These are phyloP conservation scores for Juncus inflexus DNA, from an alignment of 176 grass and related monocot species.

Conservation along the genomic window DNA sequence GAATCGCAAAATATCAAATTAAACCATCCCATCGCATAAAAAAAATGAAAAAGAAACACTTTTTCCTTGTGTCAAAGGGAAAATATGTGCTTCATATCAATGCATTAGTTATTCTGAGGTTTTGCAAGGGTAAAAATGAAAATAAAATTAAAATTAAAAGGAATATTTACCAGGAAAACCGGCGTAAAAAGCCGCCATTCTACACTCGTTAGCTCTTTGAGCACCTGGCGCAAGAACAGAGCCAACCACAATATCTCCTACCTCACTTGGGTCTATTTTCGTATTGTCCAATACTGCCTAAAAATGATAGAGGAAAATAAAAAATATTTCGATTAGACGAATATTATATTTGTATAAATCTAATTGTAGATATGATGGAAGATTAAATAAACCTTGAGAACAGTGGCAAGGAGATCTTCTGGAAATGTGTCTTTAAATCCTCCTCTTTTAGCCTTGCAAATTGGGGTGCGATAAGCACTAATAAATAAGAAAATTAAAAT, in stretches of 20 bases:
- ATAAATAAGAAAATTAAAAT: background rate
- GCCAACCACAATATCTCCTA: conserved; percentile 89
- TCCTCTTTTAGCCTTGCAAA: conserved; percentile 90
- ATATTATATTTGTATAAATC: no score
- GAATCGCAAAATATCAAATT: no score
- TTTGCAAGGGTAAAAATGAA: no score
- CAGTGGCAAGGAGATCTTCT: conserved; percentile 80
- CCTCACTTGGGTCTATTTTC: conserved; percentile 67
- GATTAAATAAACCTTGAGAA: conserved; percentile 67
- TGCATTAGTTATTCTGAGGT: no score
- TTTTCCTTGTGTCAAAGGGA: background rate
- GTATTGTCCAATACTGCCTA: conserved; percentile 84
- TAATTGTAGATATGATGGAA: background rate
- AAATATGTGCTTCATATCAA: background rate
- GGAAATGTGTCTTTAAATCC: conserved; percentile 94
- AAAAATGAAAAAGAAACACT: background rate
- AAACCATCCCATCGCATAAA: no score
- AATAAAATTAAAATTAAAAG: background rate
- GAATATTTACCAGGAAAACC: conserved; percentile 72
- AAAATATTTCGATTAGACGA: background rate
- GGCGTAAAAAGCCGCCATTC: conserved; percentile 85
- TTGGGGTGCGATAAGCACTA: conserved; percentile 89
- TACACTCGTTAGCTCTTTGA: conserved; percentile 89
- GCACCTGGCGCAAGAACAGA: conserved; percentile 69
- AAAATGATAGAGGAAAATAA: background rate